Percentiles rank a stretch among this genome's conserved stretches.
Conservation (phyloP, 2,329 filamentous ascomycete genomes). For the Corynespora cassiicola region DNA sequence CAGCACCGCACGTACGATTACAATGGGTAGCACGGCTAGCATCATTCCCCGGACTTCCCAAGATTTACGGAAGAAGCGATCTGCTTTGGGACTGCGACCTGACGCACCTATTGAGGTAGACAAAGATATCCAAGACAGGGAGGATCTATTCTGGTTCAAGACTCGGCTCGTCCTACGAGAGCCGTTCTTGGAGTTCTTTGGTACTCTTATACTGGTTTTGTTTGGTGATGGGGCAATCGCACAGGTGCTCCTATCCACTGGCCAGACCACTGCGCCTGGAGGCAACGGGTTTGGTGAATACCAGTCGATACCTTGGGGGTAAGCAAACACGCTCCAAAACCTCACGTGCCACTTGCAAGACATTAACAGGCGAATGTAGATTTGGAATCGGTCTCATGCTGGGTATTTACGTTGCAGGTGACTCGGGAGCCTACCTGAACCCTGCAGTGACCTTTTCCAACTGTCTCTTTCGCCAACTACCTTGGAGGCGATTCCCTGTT, state of each 20-base stretch:
- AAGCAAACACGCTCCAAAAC: constrained; percentile 7
- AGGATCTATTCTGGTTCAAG: constrained; percentile 46
- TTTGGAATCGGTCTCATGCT: constrained; percentile 49
- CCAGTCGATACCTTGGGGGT: constrained; percentile 52
- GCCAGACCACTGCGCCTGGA: constrained; percentile 47
- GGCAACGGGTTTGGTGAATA: constrained; percentile 51
- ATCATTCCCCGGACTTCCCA: no score
- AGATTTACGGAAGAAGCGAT: constrained; percentile 28
- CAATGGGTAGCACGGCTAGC: no score
- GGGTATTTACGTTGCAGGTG: constrained; percentile 68
- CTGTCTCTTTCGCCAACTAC: constrained; percentile 71
- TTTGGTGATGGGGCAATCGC: constrained; percentile 54
- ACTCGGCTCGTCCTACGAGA: constrained; percentile 48
- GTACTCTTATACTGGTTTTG: constrained; percentile 49
- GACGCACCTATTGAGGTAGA: constrained; percentile 50
- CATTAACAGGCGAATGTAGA: constrained; percentile 20
- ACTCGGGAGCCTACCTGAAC: constrained; percentile 70
- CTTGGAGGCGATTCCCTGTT: constrained; percentile 73
- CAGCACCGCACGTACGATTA: no score
- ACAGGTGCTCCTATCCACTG: constrained; percentile 49
- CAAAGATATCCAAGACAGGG: constrained; percentile 44
- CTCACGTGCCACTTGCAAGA: constrained; percentile 1
- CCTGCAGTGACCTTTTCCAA: constrained; percentile 73
- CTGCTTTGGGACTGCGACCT: constrained; percentile 46
- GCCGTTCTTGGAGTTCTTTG: constrained; percentile 54